Percentiles rank a stretch among this genome's conserved stretches.
Conservation (phyloP, 495 filamentous ascomycete genomes). For the Saxispiralis lemnorum region DNA sequence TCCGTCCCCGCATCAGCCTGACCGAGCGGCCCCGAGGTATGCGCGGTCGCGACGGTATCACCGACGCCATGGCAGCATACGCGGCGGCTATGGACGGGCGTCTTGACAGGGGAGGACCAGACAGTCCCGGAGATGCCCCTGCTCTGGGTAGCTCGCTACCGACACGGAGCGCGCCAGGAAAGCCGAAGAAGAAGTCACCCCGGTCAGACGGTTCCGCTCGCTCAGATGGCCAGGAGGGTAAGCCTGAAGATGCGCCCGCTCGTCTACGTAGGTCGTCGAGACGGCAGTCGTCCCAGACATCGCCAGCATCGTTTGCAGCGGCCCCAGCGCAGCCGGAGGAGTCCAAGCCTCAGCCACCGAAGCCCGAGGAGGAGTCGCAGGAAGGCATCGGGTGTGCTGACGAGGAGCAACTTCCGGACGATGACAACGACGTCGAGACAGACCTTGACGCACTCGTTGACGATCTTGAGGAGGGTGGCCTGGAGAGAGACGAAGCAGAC, state of each 20-base stretch:
- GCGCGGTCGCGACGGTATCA: conserved; percentile 47
- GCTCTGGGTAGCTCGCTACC: conserved; percentile 13
- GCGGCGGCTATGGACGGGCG: conserved; percentile 45
- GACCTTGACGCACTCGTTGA: conserved; percentile 75
- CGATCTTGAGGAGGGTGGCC: conserved; percentile 65
- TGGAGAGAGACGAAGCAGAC: conserved; percentile 61
- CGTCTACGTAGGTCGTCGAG: conserved; percentile 20
- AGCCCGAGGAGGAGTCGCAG: conserved; percentile 24
- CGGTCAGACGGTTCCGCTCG: conserved; percentile 10
- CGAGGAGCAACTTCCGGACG: conserved; percentile 66
- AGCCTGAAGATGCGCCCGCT: conserved; percentile 2
- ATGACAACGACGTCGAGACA: conserved; percentile 52
- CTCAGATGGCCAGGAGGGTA: neutral
- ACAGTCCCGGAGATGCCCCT: conserved; percentile 1
- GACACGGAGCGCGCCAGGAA: conserved; percentile 10
- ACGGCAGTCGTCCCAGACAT: conserved; percentile 30
- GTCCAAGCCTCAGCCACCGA: conserved; percentile 1
- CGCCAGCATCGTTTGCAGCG: conserved; percentile 31
- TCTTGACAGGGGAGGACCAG: conserved; percentile 6
- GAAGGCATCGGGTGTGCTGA: conserved; percentile 81
- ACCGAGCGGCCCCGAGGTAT: conserved; percentile 60
- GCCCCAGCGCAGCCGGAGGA: conserved; percentile 22
- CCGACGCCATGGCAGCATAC: conserved; percentile 54
- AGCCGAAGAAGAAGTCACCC: conserved; percentile 15
- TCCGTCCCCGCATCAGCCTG: conserved; percentile 72